phyloP scores from a whole-genome alignment of 2,329 filamentous ascomycete genomes.

The Cercospora nicotianae region DNA sequence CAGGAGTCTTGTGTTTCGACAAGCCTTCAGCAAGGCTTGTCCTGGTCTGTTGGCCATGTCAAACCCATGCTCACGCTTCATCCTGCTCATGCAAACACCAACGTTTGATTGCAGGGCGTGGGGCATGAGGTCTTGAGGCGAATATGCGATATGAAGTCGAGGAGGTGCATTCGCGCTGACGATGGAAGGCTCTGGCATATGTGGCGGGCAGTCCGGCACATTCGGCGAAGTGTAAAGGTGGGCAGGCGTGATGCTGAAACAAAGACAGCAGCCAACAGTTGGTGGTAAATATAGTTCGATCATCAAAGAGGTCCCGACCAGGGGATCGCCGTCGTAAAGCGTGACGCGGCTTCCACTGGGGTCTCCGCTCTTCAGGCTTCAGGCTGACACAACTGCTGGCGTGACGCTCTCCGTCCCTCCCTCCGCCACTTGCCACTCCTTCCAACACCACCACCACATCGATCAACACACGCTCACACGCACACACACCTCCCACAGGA shows the following conservation, averaged over 20 bases:
- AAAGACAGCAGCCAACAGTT: neutral
- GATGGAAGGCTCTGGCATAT: neutral
- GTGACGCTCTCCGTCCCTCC: neutral
- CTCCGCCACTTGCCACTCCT: neutral
- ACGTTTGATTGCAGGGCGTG: neutral
- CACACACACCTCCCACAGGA: slow-evolving; percentile 1
- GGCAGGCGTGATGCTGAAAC: neutral
- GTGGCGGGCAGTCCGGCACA: neutral
- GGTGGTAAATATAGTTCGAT: neutral
- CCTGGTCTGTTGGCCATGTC: neutral
- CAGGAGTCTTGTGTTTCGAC: neutral
- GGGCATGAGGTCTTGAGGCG: neutral
- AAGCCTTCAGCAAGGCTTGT: neutral
- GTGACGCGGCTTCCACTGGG: neutral
- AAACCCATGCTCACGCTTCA: neutral
- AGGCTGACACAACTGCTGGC: neutral
- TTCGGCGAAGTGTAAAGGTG: neutral
- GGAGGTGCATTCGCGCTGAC: neutral
- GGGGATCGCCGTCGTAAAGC: neutral
- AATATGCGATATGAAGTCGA: neutral
- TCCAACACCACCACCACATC: neutral
- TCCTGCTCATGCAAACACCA: neutral
- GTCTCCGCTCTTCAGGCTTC: neutral
- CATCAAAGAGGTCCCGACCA: neutral
- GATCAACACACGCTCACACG: neutral